Evolutionary conservation across 2,329 filamentous ascomycete species (phyloP), one percentile per base, ranked within the genome.

Genomic region (Aspergillus jensenii): DNA sequence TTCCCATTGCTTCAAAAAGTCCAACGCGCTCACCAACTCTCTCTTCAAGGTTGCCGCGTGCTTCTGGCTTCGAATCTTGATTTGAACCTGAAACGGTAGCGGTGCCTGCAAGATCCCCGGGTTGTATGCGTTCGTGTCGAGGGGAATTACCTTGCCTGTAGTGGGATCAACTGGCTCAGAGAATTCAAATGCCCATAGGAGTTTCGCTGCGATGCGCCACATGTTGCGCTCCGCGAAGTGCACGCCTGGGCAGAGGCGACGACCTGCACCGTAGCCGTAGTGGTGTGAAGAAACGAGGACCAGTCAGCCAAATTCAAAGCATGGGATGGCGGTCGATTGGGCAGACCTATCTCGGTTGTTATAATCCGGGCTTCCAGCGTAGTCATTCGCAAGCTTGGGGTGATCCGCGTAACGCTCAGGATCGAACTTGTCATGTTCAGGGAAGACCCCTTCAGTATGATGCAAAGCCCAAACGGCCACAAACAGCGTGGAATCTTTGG

Each of bases 391-490:
- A 0, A 75, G 63, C 6, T 63, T 56, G 1, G 68, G 58, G 55
- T 74, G 65, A 23, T 68, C 35, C 3, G 62, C 60, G 52, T 67
- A 74, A 14, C 71, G 68, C 14, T 68, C 64, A 0, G 74, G 71
- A 15, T 65, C 52, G 61, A 75, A 74, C 1, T 50, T 37, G 14
- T 67, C 59, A 4, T 73, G 72, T 7, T 74, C 56, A 0, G 52
- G 19, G 23, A 60, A 69, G 3, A 59, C 59, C 15, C 53, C 56
- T 21, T 59, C 57, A 41, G 73, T 67, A 33, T 72, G 65, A 47
- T 78, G 76, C 49, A 79, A 73, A 17, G 72, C 75, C 79, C 81
- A 84, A 2, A 80, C 72, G 54, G 84, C 83, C 7, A 80, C 71
- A 0, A 78, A 72, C 2, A 84, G 66, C 2, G 67, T 72, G 0